Evolutionary conservation across 192 early-diverging fungal genomes (phyloP), one percentile per base, ranked within the genome.

Genomic region (Linnemannia hyalina): DNA sequence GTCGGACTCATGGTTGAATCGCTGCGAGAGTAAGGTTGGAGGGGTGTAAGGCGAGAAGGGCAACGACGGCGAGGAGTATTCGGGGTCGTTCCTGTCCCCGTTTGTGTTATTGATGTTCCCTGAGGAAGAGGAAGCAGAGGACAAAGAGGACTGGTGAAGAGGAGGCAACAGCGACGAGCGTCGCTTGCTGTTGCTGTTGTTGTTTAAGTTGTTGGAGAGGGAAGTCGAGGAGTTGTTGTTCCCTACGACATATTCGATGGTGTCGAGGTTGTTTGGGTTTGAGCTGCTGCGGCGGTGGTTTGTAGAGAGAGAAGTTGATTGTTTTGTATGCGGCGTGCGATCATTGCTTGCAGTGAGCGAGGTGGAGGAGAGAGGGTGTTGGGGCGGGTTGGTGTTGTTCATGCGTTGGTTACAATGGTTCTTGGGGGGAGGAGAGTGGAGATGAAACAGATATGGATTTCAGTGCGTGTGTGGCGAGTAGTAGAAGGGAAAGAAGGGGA

Each of bases 1-100:
- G 54, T 86, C 84, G 18, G 74, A 57, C 18, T 81, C 84, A 40
- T 86, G 75, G 47, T 75, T 81, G 76, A 86, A 77, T 46, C 84
- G 75, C 41, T 72, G 70, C 5, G 80, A 86, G 40, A 86, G 84
- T 11, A 74, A 35, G 29, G 76, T 44, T 9, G 75, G 47, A 20
- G 57, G 75, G 6, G 72, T 35, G 32, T 47, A 72, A 16, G 77
- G 60, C 18, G 54, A 73, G 74, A 73, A 71, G 26, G 70, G 75
- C 46, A 72, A 9, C 23, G 46, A 42, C n/a, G 71, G 65, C 15
- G 70, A 73, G 13, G 77, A 76, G 26, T 70, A 65, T 69, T 75
- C 42, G 8, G 71, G 68, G 26, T 74, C 54, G 42, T 42, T 38
- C 36, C n/a, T 68, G 52, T 47, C 70, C n/a, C 54, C 36, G 5